Base-by-base conservation (phyloP, 2,329 filamentous ascomycete species). In the Fusarium robinianum region DNA sequence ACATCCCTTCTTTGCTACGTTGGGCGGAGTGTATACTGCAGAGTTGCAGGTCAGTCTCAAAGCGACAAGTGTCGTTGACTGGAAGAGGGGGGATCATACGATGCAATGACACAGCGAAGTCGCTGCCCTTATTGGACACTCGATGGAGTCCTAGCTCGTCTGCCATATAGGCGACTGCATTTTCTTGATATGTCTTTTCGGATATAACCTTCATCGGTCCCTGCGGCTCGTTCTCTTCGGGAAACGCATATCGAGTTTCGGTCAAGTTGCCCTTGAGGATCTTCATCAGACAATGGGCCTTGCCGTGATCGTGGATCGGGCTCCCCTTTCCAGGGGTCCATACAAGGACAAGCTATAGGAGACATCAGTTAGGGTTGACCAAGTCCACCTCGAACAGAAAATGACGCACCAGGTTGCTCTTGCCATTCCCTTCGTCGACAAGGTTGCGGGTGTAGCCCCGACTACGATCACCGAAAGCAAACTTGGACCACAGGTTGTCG, bases 221-320 rank as follows among this genome's bases (percentile, higher is more conserved):
- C 34, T 77, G 72, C 34, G 75, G 69, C 34, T 69, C 66, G 21
- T 60, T 51, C 15, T 66, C 65, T 34, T 74, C 64, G 1, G 90
- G 90, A 71, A 87, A 90, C 37, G 79, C 78, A 68, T 89, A 96
- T 47, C 88, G 80, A 12, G 88, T 91, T 72, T 96, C 91, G 58
- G 83, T 87, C 48, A 96, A 73, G 50, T 76, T 79, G 31, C 91
- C 91, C 57, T 83, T 83, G 51, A 96, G 78, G 55, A 92, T 84
- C 75, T 86, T 95, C 89, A 96, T 96, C 58, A 96, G 75, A 69
- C 91, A 96, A 67, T 96, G 91, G 25, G 90, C 88, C 50, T 92
- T 88, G 63, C 85, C 85, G 68, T 90, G 87, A 66, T 96, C 91
- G 65, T 96, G 91, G 63, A 96, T 90, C 8, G 87, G 85, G 60